Evolutionary conservation across 345 rosid species (phyloP), one percentile per base, ranked within the genome.

Genomic region (Raphanus sativus): DNA sequence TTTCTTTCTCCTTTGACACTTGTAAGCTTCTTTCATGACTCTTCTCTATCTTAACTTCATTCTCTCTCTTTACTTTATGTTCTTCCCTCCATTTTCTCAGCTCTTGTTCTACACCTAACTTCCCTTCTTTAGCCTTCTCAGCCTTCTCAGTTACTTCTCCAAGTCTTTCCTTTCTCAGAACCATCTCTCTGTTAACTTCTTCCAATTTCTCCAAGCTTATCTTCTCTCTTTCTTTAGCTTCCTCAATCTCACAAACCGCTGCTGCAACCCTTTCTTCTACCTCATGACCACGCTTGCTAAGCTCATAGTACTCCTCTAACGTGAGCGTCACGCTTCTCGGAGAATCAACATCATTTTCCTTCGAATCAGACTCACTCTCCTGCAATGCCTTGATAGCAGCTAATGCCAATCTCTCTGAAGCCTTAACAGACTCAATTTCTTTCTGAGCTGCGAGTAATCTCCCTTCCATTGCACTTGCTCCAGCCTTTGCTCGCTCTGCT

Each of bases 71-170:
- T 62, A 78, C 87, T 82, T 87, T 94, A 5, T 88, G 85, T 78
- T 90, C 97, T 42, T 90, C 89, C 73, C 97, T 89, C 97, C 97
- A 90, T 77, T 82, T 89, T 83, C 98, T 87, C 75, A 90, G 73
- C 81, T 94, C 97, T 33, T 92, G 97, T 75, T 94, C 98, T 62
- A 86, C 83, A 40, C 89, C 92, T 81, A 92, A 74, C 81, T 92
- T 94, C 67, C 91, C 90, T 85, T 88, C 91, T 87, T 92, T 86
- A 69, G 98, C 97, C 85, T 82, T 83, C 83, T 94, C 94, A 15
- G 93, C 97, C 77, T 86, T 94, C 16, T 82, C 89, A 85, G 83
- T 62, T 4, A 95, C 98, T 65, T 65, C 63, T 77, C 77, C 83
- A 54, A 94, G 84, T 13, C 84, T 88, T 75, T 86, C 89, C 83